phyloP scores from a whole-genome alignment of 2,329 filamentous ascomycete species.

The Diplodia mutila region DNA sequence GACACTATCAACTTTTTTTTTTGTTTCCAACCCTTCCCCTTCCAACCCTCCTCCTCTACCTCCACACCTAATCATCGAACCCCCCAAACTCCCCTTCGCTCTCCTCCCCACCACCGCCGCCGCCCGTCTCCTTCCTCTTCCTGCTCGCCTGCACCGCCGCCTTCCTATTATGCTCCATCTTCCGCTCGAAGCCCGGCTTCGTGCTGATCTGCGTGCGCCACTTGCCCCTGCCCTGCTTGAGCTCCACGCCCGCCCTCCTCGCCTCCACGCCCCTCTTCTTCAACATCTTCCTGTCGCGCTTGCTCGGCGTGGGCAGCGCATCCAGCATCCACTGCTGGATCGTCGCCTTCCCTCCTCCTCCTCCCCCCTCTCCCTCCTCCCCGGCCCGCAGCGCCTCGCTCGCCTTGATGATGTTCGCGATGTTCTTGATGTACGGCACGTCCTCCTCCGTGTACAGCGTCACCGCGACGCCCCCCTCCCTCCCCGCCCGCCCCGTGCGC shows the following conservation, averaged over 20 bases:
- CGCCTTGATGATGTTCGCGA: constrained; percentile 88
- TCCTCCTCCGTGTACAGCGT: constrained; percentile 97
- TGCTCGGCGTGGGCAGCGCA: constrained; percentile 79
- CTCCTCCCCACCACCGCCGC: constrained; percentile 27
- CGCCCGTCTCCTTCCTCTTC: constrained; percentile 34
- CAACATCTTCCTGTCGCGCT: constrained; percentile 80
- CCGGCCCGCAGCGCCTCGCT: constrained; percentile 70
- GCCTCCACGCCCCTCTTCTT: constrained; percentile 82
- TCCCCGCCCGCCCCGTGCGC: constrained; percentile 84
- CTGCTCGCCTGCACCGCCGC: constrained; percentile 51
- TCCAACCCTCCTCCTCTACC: too few species aligned
- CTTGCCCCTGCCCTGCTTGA: constrained; percentile 32
- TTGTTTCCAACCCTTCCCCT: background rate
- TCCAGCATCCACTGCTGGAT: constrained; percentile 77
- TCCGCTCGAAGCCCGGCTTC: constrained; percentile 75
- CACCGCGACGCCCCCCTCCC: constrained; percentile 84
- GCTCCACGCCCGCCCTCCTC: constrained; percentile 55
- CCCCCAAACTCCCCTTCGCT: constrained; percentile 47
- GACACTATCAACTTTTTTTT: background rate
- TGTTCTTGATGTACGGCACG: constrained; percentile 83
- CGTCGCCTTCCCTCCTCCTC: constrained; percentile 52
- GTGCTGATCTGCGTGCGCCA: constrained; percentile 70
- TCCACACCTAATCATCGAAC: constrained; percentile 37
- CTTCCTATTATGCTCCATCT: constrained; percentile 67
- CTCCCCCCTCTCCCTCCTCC: constrained; percentile 36